Conservation (phyloP, 257 asterid species). For the Salvia hispanica region DNA sequence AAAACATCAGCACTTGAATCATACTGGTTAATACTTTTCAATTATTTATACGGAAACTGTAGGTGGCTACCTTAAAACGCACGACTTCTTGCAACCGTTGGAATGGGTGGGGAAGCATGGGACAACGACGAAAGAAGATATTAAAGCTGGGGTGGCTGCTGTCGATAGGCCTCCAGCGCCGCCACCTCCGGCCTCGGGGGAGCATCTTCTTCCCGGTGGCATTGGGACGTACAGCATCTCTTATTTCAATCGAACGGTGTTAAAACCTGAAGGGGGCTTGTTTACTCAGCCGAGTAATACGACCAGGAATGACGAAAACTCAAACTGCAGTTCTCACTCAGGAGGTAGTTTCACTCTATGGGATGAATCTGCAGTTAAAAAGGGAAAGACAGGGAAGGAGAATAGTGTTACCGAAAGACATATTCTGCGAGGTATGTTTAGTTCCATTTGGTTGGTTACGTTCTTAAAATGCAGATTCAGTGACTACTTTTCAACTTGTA, state of each 20-base stretch:
- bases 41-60: slow-evolving; percentile 26
- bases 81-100: slow-evolving; percentile 86
- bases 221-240: slow-evolving; percentile 79
- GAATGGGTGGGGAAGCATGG: slow-evolving; percentile 60
- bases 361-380: slow-evolving; percentile 76
- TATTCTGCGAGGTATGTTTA: slow-evolving; percentile 55
- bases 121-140: slow-evolving; percentile 46
- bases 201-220: slow-evolving; percentile 82
- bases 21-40: background rate
- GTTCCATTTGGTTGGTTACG: background rate
- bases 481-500: background rate
- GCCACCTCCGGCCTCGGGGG: slow-evolving; percentile 48
- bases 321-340: slow-evolving; percentile 69
- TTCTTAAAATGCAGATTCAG: background rate
- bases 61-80: slow-evolving; percentile 79
- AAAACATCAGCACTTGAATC: slow-evolving; percentile 10
- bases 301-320: slow-evolving; percentile 55
- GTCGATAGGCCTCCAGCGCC: slow-evolving; percentile 53
- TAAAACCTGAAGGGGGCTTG: slow-evolving; percentile 53
- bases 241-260: slow-evolving; percentile 58
- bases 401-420: slow-evolving; percentile 57
- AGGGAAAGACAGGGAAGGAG: slow-evolving; percentile 99
- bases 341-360: slow-evolving; percentile 82
- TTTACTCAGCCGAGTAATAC: slow-evolving; percentile 43
- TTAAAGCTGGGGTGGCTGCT: slow-evolving; percentile 42